These are phyloP conservation scores for Arthrobotrys sinensis DNA, from an alignment of 2,329 filamentous ascomycete species.

Conservation along the genomic window DNA sequence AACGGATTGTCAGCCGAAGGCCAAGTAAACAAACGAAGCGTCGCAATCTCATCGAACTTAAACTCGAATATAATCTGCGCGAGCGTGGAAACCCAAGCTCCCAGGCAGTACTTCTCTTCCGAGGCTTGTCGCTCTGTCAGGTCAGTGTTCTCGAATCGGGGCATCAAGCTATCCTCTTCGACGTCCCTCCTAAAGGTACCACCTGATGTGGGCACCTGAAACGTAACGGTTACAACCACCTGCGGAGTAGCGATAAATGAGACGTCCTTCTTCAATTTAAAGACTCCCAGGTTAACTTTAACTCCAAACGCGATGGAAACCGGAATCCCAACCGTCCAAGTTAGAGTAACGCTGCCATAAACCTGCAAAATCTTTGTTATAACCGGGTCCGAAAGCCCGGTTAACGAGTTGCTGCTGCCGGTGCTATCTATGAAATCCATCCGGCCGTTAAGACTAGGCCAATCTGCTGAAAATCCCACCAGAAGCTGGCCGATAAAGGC, in stretches of 20 bases:
- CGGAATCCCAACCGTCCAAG: conserved; percentile 20
- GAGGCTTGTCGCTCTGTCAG: background rate
- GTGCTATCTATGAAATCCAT: background rate
- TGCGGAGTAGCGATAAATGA: background rate
- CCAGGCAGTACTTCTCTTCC: background rate
- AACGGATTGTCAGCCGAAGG: background rate
- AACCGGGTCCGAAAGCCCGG: background rate
- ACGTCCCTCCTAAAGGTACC: background rate
- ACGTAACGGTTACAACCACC: background rate
- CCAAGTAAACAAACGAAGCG: background rate
- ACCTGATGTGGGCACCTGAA: background rate
- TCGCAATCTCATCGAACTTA: background rate
- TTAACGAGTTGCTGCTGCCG: background rate
- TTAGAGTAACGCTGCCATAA: conserved; percentile 2
- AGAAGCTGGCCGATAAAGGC: conserved; percentile 4
- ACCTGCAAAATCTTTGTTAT: conserved; percentile 9
- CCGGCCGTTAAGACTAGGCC: background rate
- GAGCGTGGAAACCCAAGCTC: background rate
- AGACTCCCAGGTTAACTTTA: background rate
- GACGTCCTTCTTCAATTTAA: background rate
- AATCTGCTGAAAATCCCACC: background rate
- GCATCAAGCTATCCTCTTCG: background rate
- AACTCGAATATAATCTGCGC: conserved; percentile 1
- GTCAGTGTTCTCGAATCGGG: background rate
- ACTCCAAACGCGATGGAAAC: background rate